Conservation (phyloP, 2,329 filamentous ascomycete species). For the Clarireedia monteithiana region DNA sequence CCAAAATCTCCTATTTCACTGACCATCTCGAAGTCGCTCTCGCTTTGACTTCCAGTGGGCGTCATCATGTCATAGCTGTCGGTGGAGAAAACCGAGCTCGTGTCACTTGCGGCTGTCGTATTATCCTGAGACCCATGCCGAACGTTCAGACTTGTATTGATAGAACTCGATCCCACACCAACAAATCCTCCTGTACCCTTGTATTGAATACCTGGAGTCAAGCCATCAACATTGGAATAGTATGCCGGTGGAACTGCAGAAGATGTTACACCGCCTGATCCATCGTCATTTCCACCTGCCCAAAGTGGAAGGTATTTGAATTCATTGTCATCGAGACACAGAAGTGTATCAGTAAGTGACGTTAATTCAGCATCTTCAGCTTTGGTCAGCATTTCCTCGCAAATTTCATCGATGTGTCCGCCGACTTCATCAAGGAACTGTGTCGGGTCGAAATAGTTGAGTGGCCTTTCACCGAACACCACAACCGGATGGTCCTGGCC, state of each 20-base stretch:
- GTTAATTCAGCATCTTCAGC: conserved; percentile 3
- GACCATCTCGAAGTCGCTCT: conserved; percentile 1
- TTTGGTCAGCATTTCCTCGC: conserved; percentile 6
- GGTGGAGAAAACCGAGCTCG: neutral
- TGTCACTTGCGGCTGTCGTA: neutral
- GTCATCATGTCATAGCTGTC: conserved; percentile 5
- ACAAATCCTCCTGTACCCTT: conserved; percentile 1
- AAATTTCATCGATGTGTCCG: neutral
- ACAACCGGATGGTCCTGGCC: too few relatives aligned
- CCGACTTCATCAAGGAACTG: conserved; percentile 11
- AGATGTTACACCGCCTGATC: conserved; percentile 40
- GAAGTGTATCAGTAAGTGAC: conserved; percentile 34
- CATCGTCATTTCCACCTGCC: conserved; percentile 51
- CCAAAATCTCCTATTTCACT: neutral
- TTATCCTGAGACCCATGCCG: neutral
- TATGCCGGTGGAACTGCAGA: conserved; percentile 28
- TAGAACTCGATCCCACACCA: neutral
- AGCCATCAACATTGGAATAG: neutral
- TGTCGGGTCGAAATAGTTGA: conserved; percentile 10
- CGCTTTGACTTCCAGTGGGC: neutral
- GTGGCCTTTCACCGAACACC: neutral
- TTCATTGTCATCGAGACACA: conserved; percentile 48
- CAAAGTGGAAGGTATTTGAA: conserved; percentile 57
- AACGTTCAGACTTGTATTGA: conserved; percentile 1
- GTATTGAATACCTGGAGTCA: neutral